A percentile compares a stretch with the other conserved stretches of the same genome.
phyloP scores from a whole-genome alignment of 2,329 filamentous ascomycete species.

The Byssoonygena ceratinophila region DNA sequence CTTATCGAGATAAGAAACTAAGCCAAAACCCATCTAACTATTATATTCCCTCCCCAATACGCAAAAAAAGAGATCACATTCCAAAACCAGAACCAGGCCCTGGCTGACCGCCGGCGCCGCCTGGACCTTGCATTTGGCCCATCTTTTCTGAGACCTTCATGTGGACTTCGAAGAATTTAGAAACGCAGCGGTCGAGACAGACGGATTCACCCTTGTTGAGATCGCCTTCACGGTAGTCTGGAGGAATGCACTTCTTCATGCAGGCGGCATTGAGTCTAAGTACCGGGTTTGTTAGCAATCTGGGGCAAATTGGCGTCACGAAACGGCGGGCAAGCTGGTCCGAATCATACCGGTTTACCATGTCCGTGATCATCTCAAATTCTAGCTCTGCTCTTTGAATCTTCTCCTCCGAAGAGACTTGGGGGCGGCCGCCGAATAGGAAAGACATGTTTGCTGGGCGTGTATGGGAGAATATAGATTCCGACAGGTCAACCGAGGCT shows the following conservation, averaged over 20 bases:
- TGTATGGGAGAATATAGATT: slow-evolving; percentile 15
- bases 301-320: too few species aligned
- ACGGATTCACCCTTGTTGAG: slow-evolving; percentile 98
- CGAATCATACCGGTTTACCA: slow-evolving; percentile 77
- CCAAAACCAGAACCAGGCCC: slow-evolving; percentile 44
- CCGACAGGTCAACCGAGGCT: neutral
- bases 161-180: slow-evolving; percentile 98
- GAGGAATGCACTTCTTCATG: slow-evolving; percentile 85
- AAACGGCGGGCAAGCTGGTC: too few species aligned
- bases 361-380: slow-evolving; percentile 94
- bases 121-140: slow-evolving; percentile 90
- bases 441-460: slow-evolving; percentile 56
- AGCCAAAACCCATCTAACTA: slow-evolving; percentile 1
- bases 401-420: slow-evolving; percentile 92
- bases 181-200: slow-evolving; percentile 91
- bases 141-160: slow-evolving; percentile 96
- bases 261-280: slow-evolving; percentile 70
- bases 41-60: neutral
- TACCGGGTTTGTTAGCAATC: neutral
- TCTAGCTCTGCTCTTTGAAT: slow-evolving; percentile 92
- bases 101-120: slow-evolving; percentile 54
- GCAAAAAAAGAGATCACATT: slow-evolving; percentile 31
- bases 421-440: slow-evolving; percentile 61
- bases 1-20: neutral
- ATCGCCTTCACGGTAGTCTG: slow-evolving; percentile 86